Percentiles rank a stretch among this genome's conserved stretches.
phyloP scores from a whole-genome alignment of 2,329 filamentous ascomycete genomes.

The Helotiales sp. region DNA sequence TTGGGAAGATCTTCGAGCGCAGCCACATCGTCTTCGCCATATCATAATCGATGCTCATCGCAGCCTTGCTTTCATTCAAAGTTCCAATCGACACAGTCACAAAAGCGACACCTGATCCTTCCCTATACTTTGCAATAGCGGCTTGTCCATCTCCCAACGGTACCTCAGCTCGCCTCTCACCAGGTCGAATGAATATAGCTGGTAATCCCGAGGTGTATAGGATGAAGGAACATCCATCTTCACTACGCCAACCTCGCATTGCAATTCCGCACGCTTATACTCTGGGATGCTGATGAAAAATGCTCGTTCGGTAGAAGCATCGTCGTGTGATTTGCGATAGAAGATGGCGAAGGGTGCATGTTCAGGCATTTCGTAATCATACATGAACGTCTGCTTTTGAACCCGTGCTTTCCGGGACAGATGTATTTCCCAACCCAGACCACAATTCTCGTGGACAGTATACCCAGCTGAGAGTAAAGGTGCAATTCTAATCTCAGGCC shows the following conservation, averaged over 20 bases:
- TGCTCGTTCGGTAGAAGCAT: background rate
- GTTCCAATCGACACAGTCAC: background rate
- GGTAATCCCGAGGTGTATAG: background rate
- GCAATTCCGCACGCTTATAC: background rate
- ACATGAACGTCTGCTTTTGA: background rate
- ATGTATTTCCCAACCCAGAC: background rate
- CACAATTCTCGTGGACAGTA: background rate
- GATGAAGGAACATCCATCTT: background rate
- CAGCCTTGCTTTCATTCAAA: background rate
- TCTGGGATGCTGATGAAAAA: background rate
- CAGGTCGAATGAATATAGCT: background rate
- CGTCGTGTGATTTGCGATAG: background rate
- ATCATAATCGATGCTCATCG: background rate
- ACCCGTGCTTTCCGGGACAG: background rate
- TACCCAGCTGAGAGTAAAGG: background rate
- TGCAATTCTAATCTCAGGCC: background rate
- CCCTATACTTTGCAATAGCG: background rate
- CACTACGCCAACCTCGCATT: background rate
- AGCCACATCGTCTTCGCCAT: background rate
- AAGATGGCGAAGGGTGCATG: background rate
- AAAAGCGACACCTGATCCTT: background rate
- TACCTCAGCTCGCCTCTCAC: background rate
- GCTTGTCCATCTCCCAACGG: background rate
- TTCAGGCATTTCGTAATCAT: background rate
- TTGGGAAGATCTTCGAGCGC: background rate